phyloP scores from a whole-genome alignment of 2,329 filamentous ascomycete species.

The Colletotrichum limetticola region DNA sequence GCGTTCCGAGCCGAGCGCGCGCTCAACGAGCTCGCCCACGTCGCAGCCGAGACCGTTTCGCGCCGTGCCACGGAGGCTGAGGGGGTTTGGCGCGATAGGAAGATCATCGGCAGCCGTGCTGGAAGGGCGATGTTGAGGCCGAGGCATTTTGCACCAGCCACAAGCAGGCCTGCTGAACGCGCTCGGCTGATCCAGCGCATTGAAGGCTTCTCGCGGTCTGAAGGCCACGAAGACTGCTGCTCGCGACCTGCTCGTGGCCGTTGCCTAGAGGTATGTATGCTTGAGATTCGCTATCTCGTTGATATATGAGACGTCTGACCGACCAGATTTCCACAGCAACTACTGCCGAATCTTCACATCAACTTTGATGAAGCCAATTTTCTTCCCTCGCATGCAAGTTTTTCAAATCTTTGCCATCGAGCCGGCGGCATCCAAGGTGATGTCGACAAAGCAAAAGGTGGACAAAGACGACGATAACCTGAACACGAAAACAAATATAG shows the following conservation, averaged over 20 bases:
- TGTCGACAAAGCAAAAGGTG: neutral
- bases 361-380: too few species aligned
- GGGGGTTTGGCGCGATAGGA: neutral
- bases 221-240: too few species aligned
- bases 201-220: too few species aligned
- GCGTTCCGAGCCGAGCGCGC: slow-evolving; percentile 51
- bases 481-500: neutral
- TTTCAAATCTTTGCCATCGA: neutral
- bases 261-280: too few species aligned
- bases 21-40: slow-evolving; percentile 50
- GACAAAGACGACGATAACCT: neutral
- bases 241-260: too few species aligned
- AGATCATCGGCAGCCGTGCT: too few species aligned
- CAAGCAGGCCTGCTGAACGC: too few species aligned
- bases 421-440: neutral
- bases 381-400: neutral
- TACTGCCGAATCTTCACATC: neutral
- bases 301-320: too few species aligned
- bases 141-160: neutral
- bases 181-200: too few species aligned
- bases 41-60: slow-evolving; percentile 36
- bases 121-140: too few species aligned
- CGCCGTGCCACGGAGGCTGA: neutral
- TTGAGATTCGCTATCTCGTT: too few species aligned
- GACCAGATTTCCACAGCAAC: neutral